A percentile compares a stretch with the other conserved stretches of the same genome.
These are phyloP conservation scores for Balamuthia mandrillaris DNA, from an alignment of 208 protist species.

Conservation along the genomic window DNA sequence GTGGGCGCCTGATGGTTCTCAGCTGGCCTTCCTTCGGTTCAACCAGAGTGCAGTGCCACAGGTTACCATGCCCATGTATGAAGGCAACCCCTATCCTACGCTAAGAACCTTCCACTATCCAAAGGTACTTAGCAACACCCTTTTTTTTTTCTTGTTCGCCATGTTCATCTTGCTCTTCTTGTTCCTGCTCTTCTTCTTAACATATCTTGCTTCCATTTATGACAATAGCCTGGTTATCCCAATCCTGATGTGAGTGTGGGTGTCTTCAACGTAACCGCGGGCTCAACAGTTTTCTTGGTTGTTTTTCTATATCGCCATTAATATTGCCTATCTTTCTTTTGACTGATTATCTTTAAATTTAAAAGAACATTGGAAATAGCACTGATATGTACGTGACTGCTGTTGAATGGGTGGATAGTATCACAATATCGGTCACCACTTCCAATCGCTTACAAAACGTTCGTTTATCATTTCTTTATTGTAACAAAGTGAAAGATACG, in stretches of 20 bases:
- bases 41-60: not conserved
- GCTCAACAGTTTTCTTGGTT: not conserved
- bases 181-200: no score
- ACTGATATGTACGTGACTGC: not conserved
- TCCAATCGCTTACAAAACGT: slow-evolving; percentile 3
- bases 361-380: no score
- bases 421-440: not conserved
- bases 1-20: not conserved
- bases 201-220: not conserved
- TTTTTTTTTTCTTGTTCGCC: no score
- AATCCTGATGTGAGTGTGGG: not conserved
- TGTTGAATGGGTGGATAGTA: not conserved
- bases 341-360: no score
- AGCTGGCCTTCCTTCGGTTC: not conserved
- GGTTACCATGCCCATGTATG: not conserved
- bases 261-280: not conserved
- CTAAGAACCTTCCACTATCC: not conserved
- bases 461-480: not conserved
- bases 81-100: not conserved
- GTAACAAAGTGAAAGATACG: not conserved
- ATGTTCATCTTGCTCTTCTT: no score
- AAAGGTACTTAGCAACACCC: not conserved
- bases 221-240: not conserved
- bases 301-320: no score
- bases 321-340: no score